Conservation (phyloP, 495 filamentous ascomycete species). For the Amphirosellinia nigrospora region DNA sequence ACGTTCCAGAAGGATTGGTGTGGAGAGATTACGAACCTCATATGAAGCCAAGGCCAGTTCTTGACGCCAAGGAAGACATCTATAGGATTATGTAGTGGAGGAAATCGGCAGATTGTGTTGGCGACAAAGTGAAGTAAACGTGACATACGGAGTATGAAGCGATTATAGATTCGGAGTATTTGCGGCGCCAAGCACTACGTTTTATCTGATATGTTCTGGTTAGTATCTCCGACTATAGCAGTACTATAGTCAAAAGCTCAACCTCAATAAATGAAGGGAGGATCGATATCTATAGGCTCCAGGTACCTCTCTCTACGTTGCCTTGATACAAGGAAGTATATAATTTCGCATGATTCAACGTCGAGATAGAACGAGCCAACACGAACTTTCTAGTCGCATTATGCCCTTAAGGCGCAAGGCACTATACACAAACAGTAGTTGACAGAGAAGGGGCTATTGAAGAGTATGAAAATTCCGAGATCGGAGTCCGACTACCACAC, state of each 20-base stretch:
- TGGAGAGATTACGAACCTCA: conserved; percentile 32
- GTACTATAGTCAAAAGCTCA: no score
- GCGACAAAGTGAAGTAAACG: background rate
- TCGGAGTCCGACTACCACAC: background rate
- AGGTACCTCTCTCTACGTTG: no score
- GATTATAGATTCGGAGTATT: background rate
- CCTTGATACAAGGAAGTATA: no score
- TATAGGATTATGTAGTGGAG: background rate
- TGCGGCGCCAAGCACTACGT: background rate
- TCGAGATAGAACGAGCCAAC: no score
- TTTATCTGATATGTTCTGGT: background rate
- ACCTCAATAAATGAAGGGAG: no score
- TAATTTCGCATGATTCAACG: no score
- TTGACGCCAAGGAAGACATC: background rate
- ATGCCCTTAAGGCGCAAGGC: background rate
- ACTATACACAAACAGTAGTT: background rate
- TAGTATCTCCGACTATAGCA: no score
- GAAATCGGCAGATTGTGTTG: background rate
- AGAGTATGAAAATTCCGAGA: background rate
- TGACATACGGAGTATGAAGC: background rate
- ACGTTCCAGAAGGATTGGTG: conserved; percentile 32
- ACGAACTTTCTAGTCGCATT: no score
- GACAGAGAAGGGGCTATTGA: background rate
- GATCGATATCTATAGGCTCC: no score
- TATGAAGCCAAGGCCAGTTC: conserved; percentile 17